Evolutionary conservation across 1,284 basidiomycete genomes (phyloP).

Genomic region (Tylopilus sp.): DNA sequence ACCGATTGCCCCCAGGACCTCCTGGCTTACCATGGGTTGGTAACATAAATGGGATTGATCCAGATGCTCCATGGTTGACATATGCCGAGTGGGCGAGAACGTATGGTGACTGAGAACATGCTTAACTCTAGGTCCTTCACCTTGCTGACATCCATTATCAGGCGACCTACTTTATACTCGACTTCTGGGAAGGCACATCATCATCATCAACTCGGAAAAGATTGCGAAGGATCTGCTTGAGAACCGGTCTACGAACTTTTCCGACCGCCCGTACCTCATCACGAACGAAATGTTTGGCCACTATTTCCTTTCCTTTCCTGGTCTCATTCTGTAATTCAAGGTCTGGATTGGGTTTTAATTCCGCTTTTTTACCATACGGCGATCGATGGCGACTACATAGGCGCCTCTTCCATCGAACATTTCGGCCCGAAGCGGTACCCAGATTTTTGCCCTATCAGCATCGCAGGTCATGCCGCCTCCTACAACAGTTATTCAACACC

Average conservation of each 20-base stretch:
- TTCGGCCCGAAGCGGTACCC: not conserved
- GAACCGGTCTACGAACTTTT: not conserved
- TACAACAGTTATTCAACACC: constrained; percentile 24
- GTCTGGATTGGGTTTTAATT: constrained; percentile 37
- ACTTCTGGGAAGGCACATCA: constrained; percentile 31
- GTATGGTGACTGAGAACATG: not conserved
- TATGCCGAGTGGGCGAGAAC: constrained; percentile 2
- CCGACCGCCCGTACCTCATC: not conserved
- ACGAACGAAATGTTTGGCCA: constrained; percentile 3
- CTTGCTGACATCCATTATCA: not conserved
- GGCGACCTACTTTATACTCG: constrained; percentile 32
- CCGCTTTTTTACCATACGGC: constrained; percentile 37
- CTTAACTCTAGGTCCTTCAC: not conserved
- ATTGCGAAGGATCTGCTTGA: not conserved
- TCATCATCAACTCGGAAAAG: constrained; percentile 20
- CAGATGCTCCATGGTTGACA: constrained; percentile 7
- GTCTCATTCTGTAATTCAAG: constrained; percentile 19
- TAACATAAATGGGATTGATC: constrained; percentile 4
- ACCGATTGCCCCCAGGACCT: constrained; percentile 8
- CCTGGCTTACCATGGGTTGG: constrained; percentile 11
- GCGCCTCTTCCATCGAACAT: constrained; percentile 24
- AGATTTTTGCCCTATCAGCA: constrained; percentile 27
- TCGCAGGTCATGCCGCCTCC: constrained; percentile 1
- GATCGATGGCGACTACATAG: constrained; percentile 40
- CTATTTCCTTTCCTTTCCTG: not conserved